A percentile compares a stretch with the other conserved stretches of the same genome.
Evolutionary conservation across 2,329 filamentous ascomycete genomes (phyloP).

Genomic region (Penicillium verrucosum): DNA sequence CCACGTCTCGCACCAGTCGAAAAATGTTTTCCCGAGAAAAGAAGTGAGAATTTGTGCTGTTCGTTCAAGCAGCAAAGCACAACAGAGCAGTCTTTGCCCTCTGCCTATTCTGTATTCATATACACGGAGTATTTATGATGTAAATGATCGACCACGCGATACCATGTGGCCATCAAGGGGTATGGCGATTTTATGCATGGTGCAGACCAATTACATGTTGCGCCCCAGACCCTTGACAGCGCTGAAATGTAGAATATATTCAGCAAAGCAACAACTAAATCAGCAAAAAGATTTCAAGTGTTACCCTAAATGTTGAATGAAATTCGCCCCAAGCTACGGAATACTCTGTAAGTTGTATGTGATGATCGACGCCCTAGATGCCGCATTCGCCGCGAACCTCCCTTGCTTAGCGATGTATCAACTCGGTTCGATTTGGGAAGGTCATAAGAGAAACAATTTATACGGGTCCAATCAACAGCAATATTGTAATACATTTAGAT

Average conservation of each 20-base stretch:
- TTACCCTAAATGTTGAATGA: background rate
- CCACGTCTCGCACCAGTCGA: background rate
- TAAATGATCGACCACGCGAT: constrained; percentile 4
- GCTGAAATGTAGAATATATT: background rate
- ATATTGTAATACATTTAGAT: background rate
- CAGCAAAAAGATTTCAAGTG: background rate
- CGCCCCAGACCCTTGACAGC: constrained; percentile 4
- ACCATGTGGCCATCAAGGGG: constrained; percentile 9
- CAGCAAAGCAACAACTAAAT: background rate
- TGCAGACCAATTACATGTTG: constrained; percentile 4
- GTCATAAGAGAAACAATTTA: background rate
- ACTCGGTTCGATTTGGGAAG: constrained; percentile 4
- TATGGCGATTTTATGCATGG: background rate
- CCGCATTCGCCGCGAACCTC: constrained; percentile 2
- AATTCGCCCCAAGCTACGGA: background rate
- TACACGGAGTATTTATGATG: background rate
- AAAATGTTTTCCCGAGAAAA: background rate
- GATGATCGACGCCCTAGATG: background rate
- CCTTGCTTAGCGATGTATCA: constrained; percentile 19
- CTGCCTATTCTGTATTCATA: background rate
- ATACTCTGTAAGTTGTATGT: background rate
- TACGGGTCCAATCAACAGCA: background rate
- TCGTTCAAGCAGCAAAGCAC: background rate
- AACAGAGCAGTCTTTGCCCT: too few relatives aligned
- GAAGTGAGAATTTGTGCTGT: too few relatives aligned